Evolutionary conservation across 148 eudicot genomes (phyloP).

Genomic region (Chenopodium suecicum): DNA sequence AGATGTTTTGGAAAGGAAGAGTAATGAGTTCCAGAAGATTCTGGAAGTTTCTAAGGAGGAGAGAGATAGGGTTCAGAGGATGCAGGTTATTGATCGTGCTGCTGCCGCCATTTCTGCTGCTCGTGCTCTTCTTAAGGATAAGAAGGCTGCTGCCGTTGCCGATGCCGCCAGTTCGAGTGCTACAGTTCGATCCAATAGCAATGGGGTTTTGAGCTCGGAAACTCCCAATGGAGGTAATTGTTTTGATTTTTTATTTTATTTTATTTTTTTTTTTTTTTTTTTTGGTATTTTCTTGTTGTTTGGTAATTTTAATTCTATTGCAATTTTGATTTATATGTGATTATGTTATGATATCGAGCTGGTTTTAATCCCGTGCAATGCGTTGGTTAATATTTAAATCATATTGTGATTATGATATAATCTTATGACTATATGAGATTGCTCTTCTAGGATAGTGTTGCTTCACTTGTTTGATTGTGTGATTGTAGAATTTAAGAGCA

Average conservation of each 20-base stretch:
- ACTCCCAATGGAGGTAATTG: background rate
- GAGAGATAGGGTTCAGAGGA: conserved; percentile 71
- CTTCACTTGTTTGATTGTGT: too few relatives aligned
- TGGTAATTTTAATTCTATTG: too few relatives aligned
- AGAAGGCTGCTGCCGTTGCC: conserved; percentile 5
- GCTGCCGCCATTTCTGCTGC: conserved; percentile 91
- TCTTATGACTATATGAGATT: too few relatives aligned
- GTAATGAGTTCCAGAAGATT: conserved; percentile 61
- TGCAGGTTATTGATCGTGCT: conserved; percentile 93
- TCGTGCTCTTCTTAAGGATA: conserved; percentile 50
- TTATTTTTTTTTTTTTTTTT: background rate
- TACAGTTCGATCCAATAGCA: background rate
- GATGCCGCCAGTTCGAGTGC: background rate
- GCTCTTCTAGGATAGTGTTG: too few relatives aligned
- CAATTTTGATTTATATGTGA: too few relatives aligned
- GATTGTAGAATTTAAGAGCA: too few relatives aligned
- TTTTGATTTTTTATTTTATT: background rate
- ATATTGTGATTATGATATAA: too few relatives aligned
- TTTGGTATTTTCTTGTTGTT: background rate
- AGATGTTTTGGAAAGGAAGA: conserved; percentile 63
- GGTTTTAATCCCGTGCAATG: too few relatives aligned
- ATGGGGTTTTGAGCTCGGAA: background rate
- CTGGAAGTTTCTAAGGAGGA: conserved; percentile 68
- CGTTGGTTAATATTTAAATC: too few relatives aligned
- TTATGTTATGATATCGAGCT: too few relatives aligned